Conservation (phyloP, 805 yeast species). For the Diddensiella caesifluorescens region DNA sequence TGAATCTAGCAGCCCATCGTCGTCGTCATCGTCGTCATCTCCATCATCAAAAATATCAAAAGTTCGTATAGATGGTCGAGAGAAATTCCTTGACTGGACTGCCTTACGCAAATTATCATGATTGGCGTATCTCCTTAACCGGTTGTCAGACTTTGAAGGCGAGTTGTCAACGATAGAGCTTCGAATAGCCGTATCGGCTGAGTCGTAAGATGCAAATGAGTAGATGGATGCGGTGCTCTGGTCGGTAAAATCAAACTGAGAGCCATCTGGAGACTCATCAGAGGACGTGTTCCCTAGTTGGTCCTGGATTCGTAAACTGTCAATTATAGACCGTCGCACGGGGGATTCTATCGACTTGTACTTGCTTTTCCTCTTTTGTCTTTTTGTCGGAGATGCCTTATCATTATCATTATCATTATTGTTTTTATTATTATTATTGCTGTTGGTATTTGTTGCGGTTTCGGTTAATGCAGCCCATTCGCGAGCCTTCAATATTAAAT, state of each 20-base stretch:
- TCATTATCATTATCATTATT: too few relatives aligned
- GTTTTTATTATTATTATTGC: too few relatives aligned
- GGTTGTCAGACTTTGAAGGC: constrained; percentile 4
- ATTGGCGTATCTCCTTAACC: constrained; percentile 8
- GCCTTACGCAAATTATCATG: constrained; percentile 12
- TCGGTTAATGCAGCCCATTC: constrained; percentile 4
- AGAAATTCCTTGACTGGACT: constrained; percentile 12
- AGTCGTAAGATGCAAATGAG: constrained; percentile 26
- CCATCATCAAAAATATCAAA: constrained; percentile 2
- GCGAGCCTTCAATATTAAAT: constrained; percentile 17
- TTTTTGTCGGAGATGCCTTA: constrained; percentile 15
- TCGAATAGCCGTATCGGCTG: constrained; percentile 24
- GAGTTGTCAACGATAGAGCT: constrained; percentile 7
- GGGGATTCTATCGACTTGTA: constrained; percentile 4
- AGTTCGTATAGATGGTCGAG: constrained; percentile 29
- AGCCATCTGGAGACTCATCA: constrained; percentile 3
- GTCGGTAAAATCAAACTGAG: constrained; percentile 9
- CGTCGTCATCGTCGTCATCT: constrained; percentile 4
- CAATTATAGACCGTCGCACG: constrained; percentile 12
- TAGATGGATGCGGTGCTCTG: constrained; percentile 2
- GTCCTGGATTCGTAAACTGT: constrained; percentile 16
- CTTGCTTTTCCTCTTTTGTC: constrained; percentile 1
- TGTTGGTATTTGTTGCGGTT: background rate
- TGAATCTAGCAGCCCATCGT: too few relatives aligned
- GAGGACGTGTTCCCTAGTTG: constrained; percentile 17